Percentiles rank a stretch among this genome's conserved stretches.
Evolutionary conservation across 2,329 filamentous ascomycete species (phyloP).

Genomic region (Aspergillus luchuensis): DNA sequence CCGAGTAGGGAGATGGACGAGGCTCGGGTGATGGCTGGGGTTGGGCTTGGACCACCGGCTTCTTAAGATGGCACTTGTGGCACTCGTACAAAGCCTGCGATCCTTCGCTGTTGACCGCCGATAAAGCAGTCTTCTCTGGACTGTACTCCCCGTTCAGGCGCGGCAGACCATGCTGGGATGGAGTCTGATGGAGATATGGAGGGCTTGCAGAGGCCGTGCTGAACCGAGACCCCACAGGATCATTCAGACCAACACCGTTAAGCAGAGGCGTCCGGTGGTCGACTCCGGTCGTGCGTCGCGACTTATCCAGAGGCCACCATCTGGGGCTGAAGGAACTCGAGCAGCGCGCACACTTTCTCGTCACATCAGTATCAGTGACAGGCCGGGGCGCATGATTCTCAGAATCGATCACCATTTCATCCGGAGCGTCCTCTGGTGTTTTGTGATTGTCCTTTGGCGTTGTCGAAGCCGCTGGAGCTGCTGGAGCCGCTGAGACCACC

Average conservation of each 20-base stretch:
- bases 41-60: constrained; percentile 35
- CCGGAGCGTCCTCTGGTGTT: constrained; percentile 25
- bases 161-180: constrained; percentile 28
- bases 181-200: constrained; percentile 30
- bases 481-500: neutral
- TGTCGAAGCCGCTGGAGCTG: neutral
- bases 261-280: constrained; percentile 47
- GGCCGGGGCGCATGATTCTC: constrained; percentile 25
- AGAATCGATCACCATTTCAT: constrained; percentile 38
- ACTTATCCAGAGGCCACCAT: constrained; percentile 65
- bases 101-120: constrained; percentile 13
- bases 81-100: constrained; percentile 63
- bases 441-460: constrained; percentile 30
- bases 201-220: constrained; percentile 23
- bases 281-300: constrained; percentile 54
- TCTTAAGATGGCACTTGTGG: constrained; percentile 67
- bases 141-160: constrained; percentile 33
- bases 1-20: constrained; percentile 38
- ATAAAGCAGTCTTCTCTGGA: constrained; percentile 22
- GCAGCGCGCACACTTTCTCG: constrained; percentile 45
- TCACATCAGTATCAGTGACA: constrained; percentile 20
- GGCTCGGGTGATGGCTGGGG: constrained; percentile 37
- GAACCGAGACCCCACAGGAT: constrained; percentile 17
- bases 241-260: constrained; percentile 35
- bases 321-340: constrained; percentile 44